phyloP scores from a whole-genome alignment of 495 filamentous ascomycete genomes.

The Penicillium robsamsonii region DNA sequence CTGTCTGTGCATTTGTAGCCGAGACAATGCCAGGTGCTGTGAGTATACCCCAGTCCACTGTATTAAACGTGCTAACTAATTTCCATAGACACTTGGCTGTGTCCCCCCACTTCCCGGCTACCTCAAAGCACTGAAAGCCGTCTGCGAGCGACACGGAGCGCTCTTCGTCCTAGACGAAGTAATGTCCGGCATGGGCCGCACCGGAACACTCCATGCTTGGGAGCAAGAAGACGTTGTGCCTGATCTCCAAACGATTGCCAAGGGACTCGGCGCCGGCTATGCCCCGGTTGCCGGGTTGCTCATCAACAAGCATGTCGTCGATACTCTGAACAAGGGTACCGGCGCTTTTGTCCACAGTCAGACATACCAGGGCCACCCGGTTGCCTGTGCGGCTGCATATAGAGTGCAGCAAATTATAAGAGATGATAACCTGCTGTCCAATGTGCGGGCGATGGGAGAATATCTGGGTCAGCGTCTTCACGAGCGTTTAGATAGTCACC shows the following conservation, averaged over 20 bases:
- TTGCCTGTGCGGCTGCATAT: slow-evolving; percentile 48
- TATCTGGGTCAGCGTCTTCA: slow-evolving; percentile 40
- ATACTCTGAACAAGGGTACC: slow-evolving; percentile 49
- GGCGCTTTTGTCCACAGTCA: slow-evolving; percentile 51
- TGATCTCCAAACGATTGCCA: slow-evolving; percentile 61
- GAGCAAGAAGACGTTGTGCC: slow-evolving; percentile 56
- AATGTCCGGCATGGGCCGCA: slow-evolving; percentile 70
- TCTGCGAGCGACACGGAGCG: slow-evolving; percentile 61
- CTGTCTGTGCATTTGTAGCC: slow-evolving; percentile 68
- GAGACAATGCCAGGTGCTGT: slow-evolving; percentile 60
- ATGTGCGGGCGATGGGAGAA: slow-evolving; percentile 45
- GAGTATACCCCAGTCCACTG: slow-evolving; percentile 11
- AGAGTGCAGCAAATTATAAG: slow-evolving; percentile 47
- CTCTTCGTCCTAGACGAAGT: slow-evolving; percentile 68
- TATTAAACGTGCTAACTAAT: not conserved
- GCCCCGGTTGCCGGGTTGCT: slow-evolving; percentile 58
- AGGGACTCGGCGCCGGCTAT: slow-evolving; percentile 60
- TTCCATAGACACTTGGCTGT: slow-evolving; percentile 49
- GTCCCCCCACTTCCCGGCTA: slow-evolving; percentile 58
- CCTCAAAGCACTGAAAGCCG: slow-evolving; percentile 51
- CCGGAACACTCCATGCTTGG: slow-evolving; percentile 63
- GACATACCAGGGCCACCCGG: slow-evolving; percentile 53
- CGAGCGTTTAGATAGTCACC: slow-evolving; percentile 34
- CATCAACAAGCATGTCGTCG: slow-evolving; percentile 47
- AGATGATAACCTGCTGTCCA: slow-evolving; percentile 43